Base-by-base conservation (phyloP, 2,329 filamentous ascomycete species). In the Microdochium bolleyi region DNA sequence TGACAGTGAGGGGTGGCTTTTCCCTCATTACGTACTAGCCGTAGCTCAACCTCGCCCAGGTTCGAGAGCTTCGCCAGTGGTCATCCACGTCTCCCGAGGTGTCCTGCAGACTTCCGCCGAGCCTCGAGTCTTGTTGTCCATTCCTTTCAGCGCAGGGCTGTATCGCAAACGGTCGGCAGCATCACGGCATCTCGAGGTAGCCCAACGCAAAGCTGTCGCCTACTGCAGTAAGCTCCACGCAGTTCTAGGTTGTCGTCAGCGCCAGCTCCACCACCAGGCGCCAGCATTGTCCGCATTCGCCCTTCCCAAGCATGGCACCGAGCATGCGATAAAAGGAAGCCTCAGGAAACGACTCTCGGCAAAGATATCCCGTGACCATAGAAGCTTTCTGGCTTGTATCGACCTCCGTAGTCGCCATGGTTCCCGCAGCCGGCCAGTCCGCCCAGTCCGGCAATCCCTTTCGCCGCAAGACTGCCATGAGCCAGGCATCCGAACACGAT, bases 371-470 rank as follows among this genome's bases (percentile, higher is more conserved):
- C 27, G 27, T 11, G 27, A 5, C 27, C 27, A 30, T 11, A 5
- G 11, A 11, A 30, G 27, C 27, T 30, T 11, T 11, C 27, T 5
- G 27, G 27, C 27, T 11, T 30, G 27, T 38, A 5, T 14, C n/a
- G 34, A 16, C 11, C 34, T 14, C 13, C n/a, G n/a, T 14, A 38
- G 34, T 38, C 34, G n/a, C 44, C 9, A 49, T 49, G 48, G 48
- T 21, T 22, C 49, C 52, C 53, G 55, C 54, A 54, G 70, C 70
- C 67, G 64, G 66, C 41, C 52, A 56, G 30, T 53, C 61, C 52
- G 62, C 67, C 51, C 61, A 60, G 30, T 69, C 73, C 62, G 62
- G 74, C 66, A 77, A 77, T 56, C 74, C 74, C 16, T 77, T 77
- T 58, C 74, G 74, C 56, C 73, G 69, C 56, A 73, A 67, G 61